Conservation (phyloP, 108 stramenopile genomes). For the Cyclostephanos tholiformis region DNA sequence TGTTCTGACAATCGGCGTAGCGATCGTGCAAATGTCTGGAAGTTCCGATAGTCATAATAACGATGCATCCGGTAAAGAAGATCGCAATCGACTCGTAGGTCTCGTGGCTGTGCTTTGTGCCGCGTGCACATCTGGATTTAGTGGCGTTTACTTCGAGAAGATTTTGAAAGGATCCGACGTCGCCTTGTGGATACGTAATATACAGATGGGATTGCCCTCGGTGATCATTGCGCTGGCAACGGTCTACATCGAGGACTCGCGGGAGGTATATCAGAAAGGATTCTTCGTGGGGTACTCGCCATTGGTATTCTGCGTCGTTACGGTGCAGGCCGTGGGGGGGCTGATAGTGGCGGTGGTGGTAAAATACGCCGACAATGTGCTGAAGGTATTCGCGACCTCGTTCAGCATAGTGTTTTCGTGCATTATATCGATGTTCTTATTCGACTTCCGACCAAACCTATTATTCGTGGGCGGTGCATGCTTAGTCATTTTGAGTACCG, state of each 20-base stretch:
- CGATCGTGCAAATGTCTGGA: slow-evolving; percentile 87
- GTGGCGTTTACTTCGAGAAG: slow-evolving; percentile 97
- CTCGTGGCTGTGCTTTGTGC: slow-evolving; percentile 92
- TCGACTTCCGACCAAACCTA: slow-evolving; percentile 86
- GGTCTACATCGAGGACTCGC: slow-evolving; percentile 72
- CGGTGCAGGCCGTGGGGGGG: slow-evolving; percentile 94
- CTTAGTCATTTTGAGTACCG: slow-evolving; percentile 76
- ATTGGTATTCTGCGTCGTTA: slow-evolving; percentile 86
- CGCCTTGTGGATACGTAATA: slow-evolving; percentile 94
- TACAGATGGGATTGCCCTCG: slow-evolving; percentile 97
- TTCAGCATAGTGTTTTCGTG: slow-evolving; percentile 92
- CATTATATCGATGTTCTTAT: slow-evolving; percentile 84
- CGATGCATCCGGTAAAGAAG: slow-evolving; percentile 15
- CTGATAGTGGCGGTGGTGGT: slow-evolving; percentile 96
- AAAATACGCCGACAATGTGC: slow-evolving; percentile 97
- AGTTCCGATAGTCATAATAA: slow-evolving; percentile 36
- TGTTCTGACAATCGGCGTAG: slow-evolving; percentile 91
- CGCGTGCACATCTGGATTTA: slow-evolving; percentile 94
- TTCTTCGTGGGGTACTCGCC: slow-evolving; percentile 90
- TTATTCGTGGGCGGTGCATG: slow-evolving; percentile 70
- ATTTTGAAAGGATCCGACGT: slow-evolving; percentile 90
- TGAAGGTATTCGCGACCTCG: slow-evolving; percentile 95
- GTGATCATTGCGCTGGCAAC: slow-evolving; percentile 81
- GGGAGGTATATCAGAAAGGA: slow-evolving; percentile 65
- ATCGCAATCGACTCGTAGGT: slow-evolving; percentile 74